These are phyloP conservation scores for Aureobasidium sp. DNA, from an alignment of 2,329 filamentous ascomycete species.

Conservation along the genomic window DNA sequence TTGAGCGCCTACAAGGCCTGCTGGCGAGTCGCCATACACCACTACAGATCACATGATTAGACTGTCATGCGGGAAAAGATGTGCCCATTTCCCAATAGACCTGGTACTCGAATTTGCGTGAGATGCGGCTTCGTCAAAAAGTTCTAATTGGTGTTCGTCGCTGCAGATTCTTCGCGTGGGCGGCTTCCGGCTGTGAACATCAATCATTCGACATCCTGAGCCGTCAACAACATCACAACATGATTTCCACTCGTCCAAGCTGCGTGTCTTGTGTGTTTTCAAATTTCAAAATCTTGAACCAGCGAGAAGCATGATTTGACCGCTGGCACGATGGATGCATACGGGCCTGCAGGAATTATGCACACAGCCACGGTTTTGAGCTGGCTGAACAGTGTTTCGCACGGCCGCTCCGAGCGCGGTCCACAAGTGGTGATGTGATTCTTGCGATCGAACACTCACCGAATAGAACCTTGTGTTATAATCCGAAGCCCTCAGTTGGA, in stretches of 20 bases:
- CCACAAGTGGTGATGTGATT: neutral
- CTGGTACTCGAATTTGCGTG: neutral
- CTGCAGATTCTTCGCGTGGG: slow-evolving; percentile 8
- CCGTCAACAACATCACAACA: neutral
- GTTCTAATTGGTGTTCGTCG: neutral
- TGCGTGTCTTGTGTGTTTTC: neutral
- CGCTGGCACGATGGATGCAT: neutral
- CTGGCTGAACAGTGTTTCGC: neutral
- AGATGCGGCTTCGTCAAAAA: neutral
- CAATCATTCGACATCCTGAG: neutral
- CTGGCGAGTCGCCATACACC: slow-evolving; percentile 8
- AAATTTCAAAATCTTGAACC: neutral
- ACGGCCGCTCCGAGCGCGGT: neutral
- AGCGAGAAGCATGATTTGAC: neutral
- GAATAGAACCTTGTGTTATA: neutral
- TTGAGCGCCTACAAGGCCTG: neutral
- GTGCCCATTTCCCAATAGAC: neutral
- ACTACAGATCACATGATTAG: slow-evolving; percentile 11
- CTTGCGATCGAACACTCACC: neutral
- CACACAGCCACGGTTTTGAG: slow-evolving; percentile 12
- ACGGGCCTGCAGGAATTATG: neutral
- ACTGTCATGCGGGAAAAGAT: neutral
- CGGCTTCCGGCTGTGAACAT: neutral
- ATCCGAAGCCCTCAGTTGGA: neutral
- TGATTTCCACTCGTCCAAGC: neutral